Base-by-base conservation (phyloP, 768 basidiomycete genomes). In the Auriscalpium microsporum region DNA sequence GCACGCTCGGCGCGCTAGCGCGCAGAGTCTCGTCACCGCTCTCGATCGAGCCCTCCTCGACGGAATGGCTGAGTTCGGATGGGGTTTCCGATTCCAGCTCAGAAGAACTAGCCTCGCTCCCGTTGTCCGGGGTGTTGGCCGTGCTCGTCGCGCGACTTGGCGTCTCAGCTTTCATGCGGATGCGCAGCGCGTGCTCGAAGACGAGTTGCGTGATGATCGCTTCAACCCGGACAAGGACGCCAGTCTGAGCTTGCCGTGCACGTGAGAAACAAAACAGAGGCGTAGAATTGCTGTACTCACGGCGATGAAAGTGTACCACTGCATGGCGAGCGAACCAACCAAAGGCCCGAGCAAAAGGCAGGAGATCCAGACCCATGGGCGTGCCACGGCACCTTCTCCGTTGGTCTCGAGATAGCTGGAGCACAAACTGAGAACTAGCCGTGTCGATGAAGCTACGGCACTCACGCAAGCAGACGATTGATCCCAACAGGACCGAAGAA, bases 301-400 rank as follows among this genome's bases (percentile, higher is more conserved):
- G 19, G 66, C 54, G 23, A 67, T 56, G 57, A 71, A 81, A 37
- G 76, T 69, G 60, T 84, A 87, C 68, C 73, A 75, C 58, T 87
- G 81, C 54, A 77, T 73, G 34, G 69, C 60, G 8, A 84, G 21
- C 5, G 77, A 70, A 11, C 66, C 69, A 10, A 76, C 0, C 5
- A 72, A 64, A 11, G 81, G 78, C 11, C 79, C 81, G 5, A 77
- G 48, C 57, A 81, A 76, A 10, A 83, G 69, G 63, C 71, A 69
- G 0, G 68, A 35, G 13, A 87, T 77, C 86, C 86, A 89, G 9
- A 87, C 77, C 80, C 86, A 87, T 0, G 87, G 87, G 38, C 76
- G 75, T 33, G 84, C 67, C 8, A 68, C 61, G 0, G 82, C 73
- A 17, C 67, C 73, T 55, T 74, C 62, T 3, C 81, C 81, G 10